phyloP scores from a whole-genome alignment of 495 filamentous ascomycete genomes.

The Cladorrhinum samala region DNA sequence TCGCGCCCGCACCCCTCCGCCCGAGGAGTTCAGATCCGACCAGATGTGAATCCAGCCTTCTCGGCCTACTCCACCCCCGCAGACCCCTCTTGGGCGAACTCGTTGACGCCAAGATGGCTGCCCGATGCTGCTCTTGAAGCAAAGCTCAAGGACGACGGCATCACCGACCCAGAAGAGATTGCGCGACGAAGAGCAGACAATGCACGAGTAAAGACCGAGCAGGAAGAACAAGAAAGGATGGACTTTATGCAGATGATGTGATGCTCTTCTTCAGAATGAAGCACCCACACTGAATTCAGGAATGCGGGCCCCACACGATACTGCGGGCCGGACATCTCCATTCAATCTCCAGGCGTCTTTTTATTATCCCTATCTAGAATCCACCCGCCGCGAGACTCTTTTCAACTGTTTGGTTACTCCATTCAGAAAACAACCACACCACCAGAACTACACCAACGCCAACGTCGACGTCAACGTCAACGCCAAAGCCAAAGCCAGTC shows the following conservation, averaged over 20 bases:
- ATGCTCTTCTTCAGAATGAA: background rate
- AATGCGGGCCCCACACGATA: too few relatives aligned
- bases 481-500: background rate
- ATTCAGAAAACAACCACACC: too few relatives aligned
- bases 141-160: constrained; percentile 9
- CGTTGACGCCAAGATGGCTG: constrained; percentile 2
- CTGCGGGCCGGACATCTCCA: background rate
- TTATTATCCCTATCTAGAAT: too few relatives aligned
- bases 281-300: background rate
- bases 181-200: constrained; percentile 10
- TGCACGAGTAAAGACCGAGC: constrained; percentile 11
- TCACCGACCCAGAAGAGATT: constrained; percentile 5
- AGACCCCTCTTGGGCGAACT: constrained; percentile 8
- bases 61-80: constrained; percentile 17
- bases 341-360: background rate
- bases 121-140: background rate
- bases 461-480: too few relatives aligned
- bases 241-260: constrained; percentile 29
- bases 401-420: too few relatives aligned
- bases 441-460: too few relatives aligned
- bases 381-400: too few relatives aligned
- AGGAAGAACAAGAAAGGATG: constrained; percentile 25
- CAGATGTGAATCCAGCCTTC: constrained; percentile 9
- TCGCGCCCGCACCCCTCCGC: too few relatives aligned
- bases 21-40: constrained; percentile 1